These are phyloP conservation scores for Penicillium sp. DNA, from an alignment of 2,329 filamentous ascomycete genomes.

Conservation along the genomic window DNA sequence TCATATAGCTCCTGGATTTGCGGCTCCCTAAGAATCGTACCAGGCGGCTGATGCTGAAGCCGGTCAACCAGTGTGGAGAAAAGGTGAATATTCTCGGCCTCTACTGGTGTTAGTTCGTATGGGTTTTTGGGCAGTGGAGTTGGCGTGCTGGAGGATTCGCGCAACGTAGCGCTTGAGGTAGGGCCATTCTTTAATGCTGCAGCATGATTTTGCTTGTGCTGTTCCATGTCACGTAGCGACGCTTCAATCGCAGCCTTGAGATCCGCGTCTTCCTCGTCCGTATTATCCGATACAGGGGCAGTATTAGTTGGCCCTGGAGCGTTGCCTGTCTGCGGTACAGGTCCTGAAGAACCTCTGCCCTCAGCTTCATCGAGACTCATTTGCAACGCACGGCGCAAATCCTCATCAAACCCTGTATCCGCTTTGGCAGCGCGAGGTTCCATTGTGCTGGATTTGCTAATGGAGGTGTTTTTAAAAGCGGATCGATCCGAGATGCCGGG, in stretches of 20 bases:
- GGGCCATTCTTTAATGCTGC: conserved; percentile 79
- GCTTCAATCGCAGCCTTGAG: conserved; percentile 93
- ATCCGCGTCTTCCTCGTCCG: conserved; percentile 85
- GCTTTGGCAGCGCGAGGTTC: conserved; percentile 85
- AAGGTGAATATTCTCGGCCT: conserved; percentile 96
- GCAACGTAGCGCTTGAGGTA: conserved; percentile 51
- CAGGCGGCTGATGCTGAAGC: conserved; percentile 89
- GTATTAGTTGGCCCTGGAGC: conserved; percentile 41
- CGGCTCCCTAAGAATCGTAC: conserved; percentile 92
- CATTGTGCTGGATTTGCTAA: conserved; percentile 73
- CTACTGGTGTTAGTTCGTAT: conserved; percentile 88
- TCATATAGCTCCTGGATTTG: conserved; percentile 98
- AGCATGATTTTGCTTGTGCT: conserved; percentile 90
- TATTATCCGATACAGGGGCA: conserved; percentile 41
- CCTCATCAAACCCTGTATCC: conserved; percentile 90
- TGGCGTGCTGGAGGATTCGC: conserved; percentile 48
- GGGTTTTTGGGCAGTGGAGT: conserved; percentile 75
- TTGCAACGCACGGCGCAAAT: conserved; percentile 86
- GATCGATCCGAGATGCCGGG: conserved; percentile 43
- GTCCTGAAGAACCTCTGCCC: conserved; percentile 66
- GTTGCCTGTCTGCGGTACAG: conserved; percentile 63
- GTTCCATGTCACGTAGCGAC: conserved; percentile 93
- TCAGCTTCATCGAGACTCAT: conserved; percentile 97
- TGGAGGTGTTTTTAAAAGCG: conserved; percentile 49
- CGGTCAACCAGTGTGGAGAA: conserved; percentile 93